Conservation (phyloP, 2,329 filamentous ascomycete species). For the Colletotrichum lini region DNA sequence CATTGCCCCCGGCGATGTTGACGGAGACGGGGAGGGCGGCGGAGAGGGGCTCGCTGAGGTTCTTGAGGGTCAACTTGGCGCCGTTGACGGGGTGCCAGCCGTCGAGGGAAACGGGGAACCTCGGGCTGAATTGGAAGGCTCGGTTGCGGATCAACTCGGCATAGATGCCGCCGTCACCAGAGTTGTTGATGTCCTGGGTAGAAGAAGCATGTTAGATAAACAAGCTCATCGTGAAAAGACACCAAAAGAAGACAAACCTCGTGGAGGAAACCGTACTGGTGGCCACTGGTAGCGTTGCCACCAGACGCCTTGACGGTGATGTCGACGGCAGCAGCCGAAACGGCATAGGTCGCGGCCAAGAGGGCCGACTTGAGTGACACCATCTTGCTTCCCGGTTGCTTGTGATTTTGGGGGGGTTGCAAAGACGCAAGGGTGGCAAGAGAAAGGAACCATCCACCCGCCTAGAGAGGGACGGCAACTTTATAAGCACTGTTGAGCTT, state of each 20-base stretch:
- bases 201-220: neutral
- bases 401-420: constrained; percentile 12
- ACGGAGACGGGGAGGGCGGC: constrained; percentile 66
- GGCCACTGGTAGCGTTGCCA: constrained; percentile 59
- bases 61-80: constrained; percentile 62
- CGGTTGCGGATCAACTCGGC: constrained; percentile 79
- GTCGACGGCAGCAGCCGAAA: constrained; percentile 55
- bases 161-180: constrained; percentile 81
- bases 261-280: constrained; percentile 63
- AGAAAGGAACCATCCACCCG: neutral
- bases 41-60: constrained; percentile 64
- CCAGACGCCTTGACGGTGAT: constrained; percentile 55
- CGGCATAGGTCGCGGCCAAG: constrained; percentile 42
- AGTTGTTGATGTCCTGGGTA: constrained; percentile 73
- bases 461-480: neutral
- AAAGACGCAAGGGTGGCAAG: constrained; percentile 31
- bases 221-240: neutral
- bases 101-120: constrained; percentile 59
- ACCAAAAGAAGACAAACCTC: constrained; percentile 50
- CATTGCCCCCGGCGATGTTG: constrained; percentile 55
- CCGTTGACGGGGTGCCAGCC: constrained; percentile 61
- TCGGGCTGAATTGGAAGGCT: constrained; percentile 73
- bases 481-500: constrained; percentile 16
- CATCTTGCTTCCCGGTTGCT: constrained; percentile 37
- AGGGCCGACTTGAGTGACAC: constrained; percentile 43